phyloP scores from a whole-genome alignment of 352 stramenopile genomes.

The Phytophthora meadii region DNA sequence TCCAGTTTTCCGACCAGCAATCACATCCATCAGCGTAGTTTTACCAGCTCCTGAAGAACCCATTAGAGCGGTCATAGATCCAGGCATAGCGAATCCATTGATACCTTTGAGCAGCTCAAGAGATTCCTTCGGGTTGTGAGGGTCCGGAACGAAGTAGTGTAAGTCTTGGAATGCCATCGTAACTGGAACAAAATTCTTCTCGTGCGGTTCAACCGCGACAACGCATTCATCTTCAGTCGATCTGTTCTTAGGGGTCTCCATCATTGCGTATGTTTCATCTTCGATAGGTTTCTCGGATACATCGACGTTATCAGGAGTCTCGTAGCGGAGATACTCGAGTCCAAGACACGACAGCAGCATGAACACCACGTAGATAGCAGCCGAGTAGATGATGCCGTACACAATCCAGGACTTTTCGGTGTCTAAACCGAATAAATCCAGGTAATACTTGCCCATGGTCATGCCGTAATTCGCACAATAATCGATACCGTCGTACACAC shows the following conservation, averaged over 20 bases:
- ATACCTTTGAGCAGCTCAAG: constrained; percentile 36
- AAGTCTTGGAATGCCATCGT: constrained; percentile 43
- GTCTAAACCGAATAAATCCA: constrained; percentile 37
- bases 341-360: constrained; percentile 20
- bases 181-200: constrained; percentile 32
- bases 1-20: constrained; percentile 11
- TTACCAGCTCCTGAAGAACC: constrained; percentile 73
- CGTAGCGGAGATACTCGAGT: constrained; percentile 21
- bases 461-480: constrained; percentile 30
- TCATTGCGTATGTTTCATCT: constrained; percentile 15
- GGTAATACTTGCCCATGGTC: constrained; percentile 41
- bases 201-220: constrained; percentile 8
- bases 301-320: constrained; percentile 18
- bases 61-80: constrained; percentile 32
- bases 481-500: constrained; percentile 35
- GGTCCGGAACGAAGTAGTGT: constrained; percentile 53
- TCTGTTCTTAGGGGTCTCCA: constrained; percentile 23
- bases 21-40: constrained; percentile 24
- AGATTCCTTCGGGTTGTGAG: constrained; percentile 42
- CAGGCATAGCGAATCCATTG: constrained; percentile 19
- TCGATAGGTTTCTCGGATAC: constrained; percentile 20
- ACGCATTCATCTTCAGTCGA: constrained; percentile 4
- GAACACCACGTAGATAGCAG: constrained; percentile 18
- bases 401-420: constrained; percentile 38
- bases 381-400: constrained; percentile 21